Evolutionary conservation across 2,329 filamentous ascomycete species (phyloP).

Genomic region (Coniochaeta prunicola): DNA sequence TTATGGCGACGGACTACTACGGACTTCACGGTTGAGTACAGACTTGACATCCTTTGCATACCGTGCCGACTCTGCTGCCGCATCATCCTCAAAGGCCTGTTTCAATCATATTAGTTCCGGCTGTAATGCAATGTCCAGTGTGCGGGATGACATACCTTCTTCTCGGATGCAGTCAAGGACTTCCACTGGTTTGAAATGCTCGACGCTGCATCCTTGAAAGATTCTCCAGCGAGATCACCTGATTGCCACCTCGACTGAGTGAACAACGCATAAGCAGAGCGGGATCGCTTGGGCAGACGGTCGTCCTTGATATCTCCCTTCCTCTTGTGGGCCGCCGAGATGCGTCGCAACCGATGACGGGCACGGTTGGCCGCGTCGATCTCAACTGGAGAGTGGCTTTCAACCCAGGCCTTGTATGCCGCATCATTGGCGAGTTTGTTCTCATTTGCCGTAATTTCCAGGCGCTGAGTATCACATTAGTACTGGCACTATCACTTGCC

Average conservation of each 20-base stretch:
- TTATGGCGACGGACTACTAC: background rate
- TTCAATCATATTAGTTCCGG: slow-evolving; percentile 2
- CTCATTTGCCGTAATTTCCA: slow-evolving; percentile 23
- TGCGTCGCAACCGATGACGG: slow-evolving; percentile 32
- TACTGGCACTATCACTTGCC: background rate
- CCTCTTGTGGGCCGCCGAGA: slow-evolving; percentile 14
- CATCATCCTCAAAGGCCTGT: slow-evolving; percentile 8
- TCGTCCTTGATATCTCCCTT: slow-evolving; percentile 32
- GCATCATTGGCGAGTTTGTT: slow-evolving; percentile 35
- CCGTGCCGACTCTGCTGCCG: background rate
- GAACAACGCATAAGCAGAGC: slow-evolving; percentile 27
- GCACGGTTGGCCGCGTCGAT: slow-evolving; percentile 40
- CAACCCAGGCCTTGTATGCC: slow-evolving; percentile 40
- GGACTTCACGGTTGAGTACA: background rate
- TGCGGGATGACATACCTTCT: background rate
- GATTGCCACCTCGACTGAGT: slow-evolving; percentile 27
- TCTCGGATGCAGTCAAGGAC: slow-evolving; percentile 29
- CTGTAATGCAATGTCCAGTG: background rate
- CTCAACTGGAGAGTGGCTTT: slow-evolving; percentile 27
- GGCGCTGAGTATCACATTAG: slow-evolving; percentile 20
- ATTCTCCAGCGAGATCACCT: slow-evolving; percentile 13
- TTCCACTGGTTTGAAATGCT: slow-evolving; percentile 33
- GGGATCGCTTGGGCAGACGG: slow-evolving; percentile 35
- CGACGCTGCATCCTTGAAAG: slow-evolving; percentile 14
- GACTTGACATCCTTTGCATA: background rate